Evolutionary conservation across 768 basidiomycete species (phyloP), one percentile per base, ranked within the genome.

Genomic region (Porpolomopsis calyptriformis): DNA sequence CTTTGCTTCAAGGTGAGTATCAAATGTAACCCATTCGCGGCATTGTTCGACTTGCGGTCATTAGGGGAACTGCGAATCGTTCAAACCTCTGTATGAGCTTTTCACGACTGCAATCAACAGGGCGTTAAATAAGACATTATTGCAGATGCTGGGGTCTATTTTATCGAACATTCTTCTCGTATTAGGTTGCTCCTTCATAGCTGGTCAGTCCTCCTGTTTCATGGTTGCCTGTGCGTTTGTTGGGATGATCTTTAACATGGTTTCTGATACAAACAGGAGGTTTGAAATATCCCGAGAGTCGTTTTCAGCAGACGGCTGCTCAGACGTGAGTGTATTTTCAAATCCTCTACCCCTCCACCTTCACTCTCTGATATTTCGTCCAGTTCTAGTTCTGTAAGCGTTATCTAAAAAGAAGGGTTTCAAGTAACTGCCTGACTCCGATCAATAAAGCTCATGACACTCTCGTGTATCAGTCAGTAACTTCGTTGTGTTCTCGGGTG

Each of bases 151-250:
- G 37, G 92, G 91, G 16, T 91, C 88, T 23, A 86, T 96, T 49
- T 65, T 96, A 31, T 92, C 89, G 10, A 96, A 96, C 63, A 69
- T 93, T 31, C 74, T 96, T 7, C 71, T 96, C 29, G 91, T 97
- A 14, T 70, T 97, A 11, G 92, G 92, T 5, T 89, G 85, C 62
- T 89, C 87, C 11, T 93, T 93, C 71, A 67, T 93, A 45, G 88
- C 87, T 40, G 84, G 82, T 78, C 49, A 49, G 69, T 61, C 23
- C 7, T n/a, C 25, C 4, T 23, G 11, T 35, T 7, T 7, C 29
- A 31, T 31, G 7, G 29, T 14, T 14, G 29, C 7, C 14, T 14
- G 29, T 14, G 7, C n/a, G 7, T 31, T 31, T 31, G 7, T 31
- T 14, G 14, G 29, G 10, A 26, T 12, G 11, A 34, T 37, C 16